These are phyloP conservation scores for Phytopythium sindhum DNA, from an alignment of 352 stramenopile genomes.

Conservation along the genomic window DNA sequence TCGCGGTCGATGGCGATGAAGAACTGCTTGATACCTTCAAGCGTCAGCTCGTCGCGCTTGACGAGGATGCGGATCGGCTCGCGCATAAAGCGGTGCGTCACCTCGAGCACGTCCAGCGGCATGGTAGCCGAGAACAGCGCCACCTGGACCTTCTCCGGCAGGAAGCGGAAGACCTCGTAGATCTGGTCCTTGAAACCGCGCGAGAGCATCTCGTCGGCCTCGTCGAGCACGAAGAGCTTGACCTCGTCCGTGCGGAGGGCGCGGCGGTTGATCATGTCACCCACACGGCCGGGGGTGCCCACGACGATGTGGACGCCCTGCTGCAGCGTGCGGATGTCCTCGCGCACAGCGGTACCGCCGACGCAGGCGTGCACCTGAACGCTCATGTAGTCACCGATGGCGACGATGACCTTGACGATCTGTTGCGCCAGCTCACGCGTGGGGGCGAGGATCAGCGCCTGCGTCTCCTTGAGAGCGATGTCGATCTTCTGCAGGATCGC, in stretches of 20 bases:
- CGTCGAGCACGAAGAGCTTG: slow-evolving; percentile 98
- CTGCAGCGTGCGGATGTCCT: slow-evolving; percentile 98
- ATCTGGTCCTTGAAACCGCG: slow-evolving; percentile 99
- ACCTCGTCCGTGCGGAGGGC: slow-evolving; percentile 94
- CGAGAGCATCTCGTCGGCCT: slow-evolving; percentile 99
- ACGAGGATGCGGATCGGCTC: slow-evolving; percentile 99
- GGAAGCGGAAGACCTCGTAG: slow-evolving; percentile 99
- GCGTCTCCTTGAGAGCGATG: slow-evolving; percentile 92
- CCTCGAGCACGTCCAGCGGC: slow-evolving; percentile 98
- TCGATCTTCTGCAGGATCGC: slow-evolving; percentile 98
- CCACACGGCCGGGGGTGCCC: slow-evolving; percentile 97
- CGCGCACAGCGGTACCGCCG: slow-evolving; percentile 96
- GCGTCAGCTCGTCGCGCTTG: slow-evolving; percentile 99
- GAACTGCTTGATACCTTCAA: slow-evolving; percentile 99
- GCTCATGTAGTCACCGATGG: slow-evolving; percentile 95
- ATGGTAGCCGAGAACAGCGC: slow-evolving; percentile 99
- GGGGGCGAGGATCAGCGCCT: slow-evolving; percentile 98
- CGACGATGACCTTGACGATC: slow-evolving; percentile 98
- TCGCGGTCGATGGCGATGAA: slow-evolving; percentile 98
- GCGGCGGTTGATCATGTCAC: slow-evolving; percentile 99
- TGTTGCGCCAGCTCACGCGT: slow-evolving; percentile 99
- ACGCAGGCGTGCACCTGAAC: slow-evolving; percentile 97
- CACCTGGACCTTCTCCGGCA: slow-evolving; percentile 97
- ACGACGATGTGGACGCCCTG: slow-evolving; percentile 98
- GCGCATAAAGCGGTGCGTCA: slow-evolving; percentile 98